Base-by-base conservation (phyloP, 768 basidiomycete genomes). In the Hypholoma fasciculare region DNA sequence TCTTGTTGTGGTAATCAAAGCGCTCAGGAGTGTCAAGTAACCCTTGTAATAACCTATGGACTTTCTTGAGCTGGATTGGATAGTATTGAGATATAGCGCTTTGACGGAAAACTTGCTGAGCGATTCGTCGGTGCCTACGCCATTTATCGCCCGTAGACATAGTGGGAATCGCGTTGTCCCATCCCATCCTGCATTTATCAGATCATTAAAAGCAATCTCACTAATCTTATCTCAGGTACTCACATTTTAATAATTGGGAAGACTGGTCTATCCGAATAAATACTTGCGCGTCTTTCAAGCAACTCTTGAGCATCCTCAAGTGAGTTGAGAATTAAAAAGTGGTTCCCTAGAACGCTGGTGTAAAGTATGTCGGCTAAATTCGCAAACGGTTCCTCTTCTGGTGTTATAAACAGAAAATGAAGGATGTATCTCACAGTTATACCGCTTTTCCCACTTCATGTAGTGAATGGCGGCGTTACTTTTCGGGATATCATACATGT, bases 201-300 rank as follows among this genome's bases (percentile, higher is more conserved):
- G 23, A 23, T 23, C 4, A 4, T 1, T 23, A 30, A 37, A 40
- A 20, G 4, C 12, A 23, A 20, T n/a, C 7, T 37, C n/a, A 48
- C 4, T 4, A 34, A 20, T 3, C 14, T 8, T 30, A 26, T 8
- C 12, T 53, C n/a, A 7, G n/a, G 16, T 7, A 34, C 43, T 48
- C 26, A 58, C 53, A 56, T 4, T 23, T 57, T 38, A 7, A 48
- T 7, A 36, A 57, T 27, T 1, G 60, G 60, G 0, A 53, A 47
- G 13, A 76, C 70, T 17, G 80, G 81, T 3, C 80, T 71, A 52
- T 74, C 76, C 8, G 78, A 79, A 44, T 80, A 81, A 19, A 74
- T 77, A 0, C 75, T 69, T 0, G 76, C 78, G 11, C 78, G 73
- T 57, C 77, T 79, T 57, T 82, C 79, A 13, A 82, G 63, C 9